Evolutionary conservation across 345 rosid species (phyloP), one percentile per base, ranked within the genome.

Genomic region (Moricandia moricandioides): DNA sequence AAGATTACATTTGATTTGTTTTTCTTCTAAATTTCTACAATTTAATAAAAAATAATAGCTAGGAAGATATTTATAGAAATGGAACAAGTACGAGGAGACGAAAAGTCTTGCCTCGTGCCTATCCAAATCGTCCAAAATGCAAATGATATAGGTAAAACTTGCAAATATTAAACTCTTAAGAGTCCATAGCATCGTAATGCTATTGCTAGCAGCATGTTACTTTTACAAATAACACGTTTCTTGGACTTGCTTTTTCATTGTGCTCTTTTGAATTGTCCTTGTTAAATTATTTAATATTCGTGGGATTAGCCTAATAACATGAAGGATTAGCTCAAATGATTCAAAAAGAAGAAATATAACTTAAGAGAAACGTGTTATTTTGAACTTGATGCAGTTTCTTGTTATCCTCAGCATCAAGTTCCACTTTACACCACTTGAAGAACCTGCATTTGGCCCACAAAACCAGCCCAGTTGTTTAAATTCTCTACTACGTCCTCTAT

Each of bases 121-220:
- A 65, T 43, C 69, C 37, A 35, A 65, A 43, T 64, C 18, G 52
- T 39, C 52, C 49, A 64, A 63, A 64, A 40, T 64, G 33, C 52
- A 64, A 64, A 43, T 64, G 7, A 43, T 39, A 64, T 6, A 11
- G 45, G 54, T 63, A 21, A 63, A 39, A 37, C 17, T 63, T 62
- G 3, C 31, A 21, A 62, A 62, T 37, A 62, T 62, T 37, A 62
- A 39, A 62, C 51, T 62, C 51, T 54, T 17, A 8, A 17, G 18
- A 30, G 6, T 18, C 9, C 33, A 40, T 24, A 24, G 31, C 24
- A 59, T 18, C 40, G 31, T 60, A 6, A 60, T 59, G 40, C 64
- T n/a, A 31, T 16, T 63, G 29, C 29, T 52, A 52, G 5, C 18
- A 52, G 58, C 58, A 18, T 18, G 67, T 35, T 34, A 62, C 65